Conservation (phyloP, 208 protist genomes). For the Acanthamoeba rhysodes region DNA sequence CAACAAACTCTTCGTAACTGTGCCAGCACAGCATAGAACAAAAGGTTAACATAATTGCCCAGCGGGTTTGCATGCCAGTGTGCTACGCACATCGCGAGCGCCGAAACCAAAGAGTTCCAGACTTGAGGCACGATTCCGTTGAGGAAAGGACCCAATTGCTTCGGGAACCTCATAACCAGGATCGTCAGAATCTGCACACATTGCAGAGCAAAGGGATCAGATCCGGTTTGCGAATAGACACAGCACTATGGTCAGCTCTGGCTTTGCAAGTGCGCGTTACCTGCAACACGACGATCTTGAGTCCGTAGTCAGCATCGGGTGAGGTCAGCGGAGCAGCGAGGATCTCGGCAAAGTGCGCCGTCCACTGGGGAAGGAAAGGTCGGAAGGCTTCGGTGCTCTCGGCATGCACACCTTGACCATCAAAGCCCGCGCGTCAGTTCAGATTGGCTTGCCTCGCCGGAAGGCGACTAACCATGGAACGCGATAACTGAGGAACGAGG, state of each 20-base stretch:
- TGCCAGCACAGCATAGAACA: not conserved
- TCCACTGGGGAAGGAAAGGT: conserved; percentile 35
- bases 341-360: conserved; percentile 45
- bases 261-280: not conserved
- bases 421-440: too few species aligned
- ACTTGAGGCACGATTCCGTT: conserved; percentile 20
- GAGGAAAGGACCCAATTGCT: conserved; percentile 37
- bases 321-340: not conserved
- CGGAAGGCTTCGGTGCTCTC: not conserved
- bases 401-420: not conserved
- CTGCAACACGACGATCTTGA: conserved; percentile 73
- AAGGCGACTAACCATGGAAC: not conserved
- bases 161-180: conserved; percentile 52
- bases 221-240: not conserved
- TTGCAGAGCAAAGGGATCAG: not conserved
- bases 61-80: too few species aligned
- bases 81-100: conserved; percentile 1
- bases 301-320: conserved; percentile 38
- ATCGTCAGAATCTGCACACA: not conserved
- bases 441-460: not conserved
- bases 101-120: conserved; percentile 36
- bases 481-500: too few species aligned
- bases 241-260: not conserved
- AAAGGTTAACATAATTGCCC: not conserved
- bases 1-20: conserved; percentile 56